Base-by-base conservation (phyloP, 805 yeast species). In the Huiozyma naganishii region DNA sequence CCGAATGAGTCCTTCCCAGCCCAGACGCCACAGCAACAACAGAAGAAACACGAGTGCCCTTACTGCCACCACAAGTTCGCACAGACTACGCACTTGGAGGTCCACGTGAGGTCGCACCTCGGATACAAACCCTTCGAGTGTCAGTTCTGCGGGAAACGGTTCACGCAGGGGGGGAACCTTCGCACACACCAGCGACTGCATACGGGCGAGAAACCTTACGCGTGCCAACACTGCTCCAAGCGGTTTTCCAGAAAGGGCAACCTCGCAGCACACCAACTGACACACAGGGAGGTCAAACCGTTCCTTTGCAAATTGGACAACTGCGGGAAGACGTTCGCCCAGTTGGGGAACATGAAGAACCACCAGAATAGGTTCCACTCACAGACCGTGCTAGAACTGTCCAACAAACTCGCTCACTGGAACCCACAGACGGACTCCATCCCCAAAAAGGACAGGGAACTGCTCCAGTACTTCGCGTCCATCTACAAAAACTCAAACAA, bases 301-400 rank as follows among this genome's bases (percentile, higher is more conserved):
- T 85, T 71, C 57, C 74, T 75, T 45, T 89, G 97, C 65, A 77
- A 76, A 53, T 70, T 89, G 47, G 95, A 87, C 61, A 71, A 73
- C 46, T 89, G 97, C 65, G 79, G 76, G 51, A 88, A 87, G 65
- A 73, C 82, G 5, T 89, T 89, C 56, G 84, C 96, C 1, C 97
- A 89, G 66, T 70, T 89, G 53, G 97, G 97, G 3, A 89, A 89
- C 57, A 72, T 89, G 69, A 89, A 90, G 64, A 84, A 95, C 1
- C 97, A 90, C 62, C 97, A 89, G 59, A 90, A 89, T 64, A 72
- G 89, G 53, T 87, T 88, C 58, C 97, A 88, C 62, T 64, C 79
- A 50, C 76, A 75, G 11, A 80, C 94, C 0, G 69, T 90, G 49
- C 77, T 77, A 51, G 68, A 68, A 30, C 67, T 88, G 58, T 84